phyloP scores from a whole-genome alignment of 2,329 filamentous ascomycete species.

The Xylaria sp. region DNA sequence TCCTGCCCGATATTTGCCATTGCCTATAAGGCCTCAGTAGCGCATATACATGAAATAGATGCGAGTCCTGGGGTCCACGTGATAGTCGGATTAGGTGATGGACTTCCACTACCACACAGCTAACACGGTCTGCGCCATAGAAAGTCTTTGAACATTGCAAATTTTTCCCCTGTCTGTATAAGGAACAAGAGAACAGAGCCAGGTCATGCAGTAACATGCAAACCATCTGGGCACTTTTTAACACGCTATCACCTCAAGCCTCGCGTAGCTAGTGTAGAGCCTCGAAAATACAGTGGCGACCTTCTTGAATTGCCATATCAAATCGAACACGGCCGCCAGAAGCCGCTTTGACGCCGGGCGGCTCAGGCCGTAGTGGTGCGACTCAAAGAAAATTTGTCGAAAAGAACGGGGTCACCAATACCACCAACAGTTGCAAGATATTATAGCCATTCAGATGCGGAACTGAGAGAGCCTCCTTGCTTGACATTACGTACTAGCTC shows the following conservation, averaged over 20 bases:
- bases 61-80: slow-evolving; percentile 8
- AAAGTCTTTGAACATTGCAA: slow-evolving; percentile 16
- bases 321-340: slow-evolving; percentile 19
- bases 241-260: slow-evolving; percentile 11
- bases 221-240: slow-evolving; percentile 7
- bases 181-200: slow-evolving; percentile 5
- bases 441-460: slow-evolving; percentile 22
- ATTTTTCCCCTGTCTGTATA: slow-evolving; percentile 17
- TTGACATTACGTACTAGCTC: slow-evolving; percentile 32
- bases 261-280: slow-evolving; percentile 10
- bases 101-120: background rate
- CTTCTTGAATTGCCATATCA: slow-evolving; percentile 24
- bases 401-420: slow-evolving; percentile 26
- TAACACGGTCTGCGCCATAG: slow-evolving; percentile 1
- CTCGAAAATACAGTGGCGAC: slow-evolving; percentile 16
- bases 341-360: slow-evolving; percentile 27
- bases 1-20: slow-evolving; percentile 25
- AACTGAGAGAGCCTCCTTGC: slow-evolving; percentile 29
- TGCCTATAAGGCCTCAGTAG: background rate
- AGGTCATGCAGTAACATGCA: slow-evolving; percentile 7
- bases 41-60: background rate
- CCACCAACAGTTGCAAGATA: slow-evolving; percentile 18
- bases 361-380: slow-evolving; percentile 26
- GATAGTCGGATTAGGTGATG: background rate
- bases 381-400: slow-evolving; percentile 24